Evolutionary conservation across 495 filamentous ascomycete genomes (phyloP).

Genomic region (Trichoderma gamsii): DNA sequence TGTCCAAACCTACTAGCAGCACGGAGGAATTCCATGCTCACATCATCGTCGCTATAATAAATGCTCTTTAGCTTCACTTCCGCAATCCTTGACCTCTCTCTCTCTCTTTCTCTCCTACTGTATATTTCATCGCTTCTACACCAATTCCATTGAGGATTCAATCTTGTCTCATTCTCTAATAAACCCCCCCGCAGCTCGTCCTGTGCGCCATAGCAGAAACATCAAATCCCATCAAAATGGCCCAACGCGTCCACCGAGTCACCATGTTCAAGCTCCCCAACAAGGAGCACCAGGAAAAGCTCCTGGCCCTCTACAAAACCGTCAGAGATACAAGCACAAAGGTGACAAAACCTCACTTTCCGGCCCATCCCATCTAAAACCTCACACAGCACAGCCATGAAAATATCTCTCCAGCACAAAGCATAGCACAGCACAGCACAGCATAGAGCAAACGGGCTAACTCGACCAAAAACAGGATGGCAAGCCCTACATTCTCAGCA

Average conservation of each 20-base stretch:
- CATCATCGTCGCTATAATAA: no score
- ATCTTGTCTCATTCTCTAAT: not conserved
- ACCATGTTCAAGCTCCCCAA: conserved; percentile 38
- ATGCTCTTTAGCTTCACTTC: not conserved
- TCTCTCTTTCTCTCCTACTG: not conserved
- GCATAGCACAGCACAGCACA: no score
- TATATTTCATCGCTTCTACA: no score
- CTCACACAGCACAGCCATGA: not conserved
- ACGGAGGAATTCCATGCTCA: no score
- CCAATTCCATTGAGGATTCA: no score
- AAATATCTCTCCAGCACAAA: not conserved
- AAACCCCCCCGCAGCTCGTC: not conserved
- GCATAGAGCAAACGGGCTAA: conserved; percentile 5
- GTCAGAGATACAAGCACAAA: conserved; percentile 24
- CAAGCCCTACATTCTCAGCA: conserved; percentile 58
- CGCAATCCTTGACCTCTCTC: not conserved
- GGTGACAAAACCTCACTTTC: conserved; percentile 16
- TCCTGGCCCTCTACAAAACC: conserved; percentile 29
- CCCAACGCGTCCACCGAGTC: conserved; percentile 25
- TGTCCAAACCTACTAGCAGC: no score
- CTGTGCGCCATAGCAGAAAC: not conserved
- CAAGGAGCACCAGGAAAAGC: conserved; percentile 25
- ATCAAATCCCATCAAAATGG: conserved; percentile 6
- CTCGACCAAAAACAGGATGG: conserved; percentile 42
- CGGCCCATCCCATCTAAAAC: not conserved